Evolutionary conservation across 2,329 filamentous ascomycete species (phyloP), one percentile per base, ranked within the genome.

Genomic region (Mycocentrospora acerina): DNA sequence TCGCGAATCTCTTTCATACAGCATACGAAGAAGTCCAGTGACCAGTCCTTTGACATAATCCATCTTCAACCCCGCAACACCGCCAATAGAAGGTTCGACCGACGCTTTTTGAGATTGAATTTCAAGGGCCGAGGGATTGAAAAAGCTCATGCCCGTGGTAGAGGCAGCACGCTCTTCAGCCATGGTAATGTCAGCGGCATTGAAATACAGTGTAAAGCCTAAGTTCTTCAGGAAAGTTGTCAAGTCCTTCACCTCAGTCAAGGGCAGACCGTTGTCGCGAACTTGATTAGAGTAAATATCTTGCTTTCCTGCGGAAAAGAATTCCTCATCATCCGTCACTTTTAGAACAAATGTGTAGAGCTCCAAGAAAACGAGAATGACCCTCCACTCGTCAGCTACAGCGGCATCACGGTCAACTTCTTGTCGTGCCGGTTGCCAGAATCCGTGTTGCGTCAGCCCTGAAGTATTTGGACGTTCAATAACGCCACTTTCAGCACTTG

Each of bases 251-350:
- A 97, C 76, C 37, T 95, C 86, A 9, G 71, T 64, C 8, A 91
- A 68, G 1, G 81, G 79, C 5, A 97, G 74, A 29, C 87, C 83
- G 62, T 88, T 83, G 46, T 79, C 77, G 37, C 73, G 72, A 10
- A 56, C 39, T 25, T 62, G 55, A 8, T 43, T 48, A 3, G 60
- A 57, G 12, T 51, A 56, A 1, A 36, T 30, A 11, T 57, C 54
- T 16, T 71, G 26, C 29, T 71, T 27, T 66, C 70, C 45, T 38
- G 77, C 76, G 40, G 81, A 79, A 46, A 95, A 86, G 61, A 98
- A 98, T 55, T 98, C 93, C 51, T 97, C 91, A 48, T 98, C 93
- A 53, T 98, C 93, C 63, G 91, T 95, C 24, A 97, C 81, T 53
- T 93, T 86, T 10, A 97, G 73, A 2, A 96, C 82, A 62, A 97